Conservation (phyloP, 2,329 filamentous ascomycete species). For the Cryphonectria nitschkei region DNA sequence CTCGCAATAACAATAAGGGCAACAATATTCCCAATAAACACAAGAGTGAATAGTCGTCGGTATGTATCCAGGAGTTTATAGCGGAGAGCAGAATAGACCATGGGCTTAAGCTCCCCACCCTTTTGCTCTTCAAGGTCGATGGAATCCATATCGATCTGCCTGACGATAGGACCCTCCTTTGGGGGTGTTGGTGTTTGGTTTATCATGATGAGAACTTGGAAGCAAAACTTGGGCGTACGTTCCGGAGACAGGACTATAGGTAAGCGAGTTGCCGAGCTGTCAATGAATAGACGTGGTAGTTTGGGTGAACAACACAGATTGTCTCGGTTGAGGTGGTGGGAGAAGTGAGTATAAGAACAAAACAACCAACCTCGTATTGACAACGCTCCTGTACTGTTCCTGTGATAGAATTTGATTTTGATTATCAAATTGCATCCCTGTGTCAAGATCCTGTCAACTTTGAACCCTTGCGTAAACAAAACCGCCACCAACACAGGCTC, state of each 20-base stretch:
- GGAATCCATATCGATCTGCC: neutral
- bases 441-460: neutral
- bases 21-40: slow-evolving; percentile 54
- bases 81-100: slow-evolving; percentile 34
- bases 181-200: neutral
- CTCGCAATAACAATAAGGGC: slow-evolving; percentile 47
- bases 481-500: neutral
- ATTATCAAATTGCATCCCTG: neutral
- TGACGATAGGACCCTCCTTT: neutral
- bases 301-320: neutral
- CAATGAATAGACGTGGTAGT: neutral
- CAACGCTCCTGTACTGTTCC: neutral
- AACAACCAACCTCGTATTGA: neutral
- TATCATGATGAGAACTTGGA: neutral
- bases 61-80: slow-evolving; percentile 57
- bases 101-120: neutral
- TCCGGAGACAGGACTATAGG: neutral
- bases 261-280: neutral
- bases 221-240: neutral
- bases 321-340: neutral
- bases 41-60: slow-evolving; percentile 58
- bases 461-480: neutral
- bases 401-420: neutral
- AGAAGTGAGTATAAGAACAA: neutral
- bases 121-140: slow-evolving; percentile 5